Percentiles rank a stretch among this genome's conserved stretches.
Conservation (phyloP, 495 filamentous ascomycete species). For the Aspergillus hancockii region DNA sequence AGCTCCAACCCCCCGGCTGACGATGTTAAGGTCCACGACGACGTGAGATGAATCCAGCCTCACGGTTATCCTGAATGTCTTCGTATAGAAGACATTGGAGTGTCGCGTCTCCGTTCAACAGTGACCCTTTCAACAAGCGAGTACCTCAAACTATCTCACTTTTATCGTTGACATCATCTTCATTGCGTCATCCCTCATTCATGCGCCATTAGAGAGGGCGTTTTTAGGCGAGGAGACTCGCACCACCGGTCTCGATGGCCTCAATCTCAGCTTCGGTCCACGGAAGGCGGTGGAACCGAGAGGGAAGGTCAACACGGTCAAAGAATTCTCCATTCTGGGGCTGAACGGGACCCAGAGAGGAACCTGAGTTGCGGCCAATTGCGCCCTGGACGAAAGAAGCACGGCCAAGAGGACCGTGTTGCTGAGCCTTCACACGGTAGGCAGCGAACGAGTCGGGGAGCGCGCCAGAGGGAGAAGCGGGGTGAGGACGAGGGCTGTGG, state of each 20-base stretch:
- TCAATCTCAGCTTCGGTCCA: constrained; percentile 86
- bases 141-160: constrained; percentile 9
- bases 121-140: neutral
- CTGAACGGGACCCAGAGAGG: constrained; percentile 67
- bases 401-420: constrained; percentile 79
- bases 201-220: neutral
- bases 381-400: constrained; percentile 45
- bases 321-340: constrained; percentile 77
- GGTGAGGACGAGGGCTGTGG: constrained; percentile 65
- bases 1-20: neutral
- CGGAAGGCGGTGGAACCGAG: constrained; percentile 72
- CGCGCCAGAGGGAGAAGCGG: constrained; percentile 59
- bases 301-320: constrained; percentile 84
- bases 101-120: neutral
- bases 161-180: constrained; percentile 17
- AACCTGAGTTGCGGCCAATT: constrained; percentile 66
- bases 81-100: neutral
- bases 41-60: constrained; percentile 1
- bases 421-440: constrained; percentile 90
- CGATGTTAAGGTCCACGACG: constrained; percentile 2
- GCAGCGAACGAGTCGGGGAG: constrained; percentile 79
- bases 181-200: constrained; percentile 21
- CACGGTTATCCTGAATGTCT: constrained; percentile 5
- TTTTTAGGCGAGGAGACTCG: constrained; percentile 61
- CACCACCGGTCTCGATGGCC: constrained; percentile 89